Evolutionary conservation across 163 green algal genomes (phyloP).

Genomic region (Chlamydomonas reinhardtii): DNA sequence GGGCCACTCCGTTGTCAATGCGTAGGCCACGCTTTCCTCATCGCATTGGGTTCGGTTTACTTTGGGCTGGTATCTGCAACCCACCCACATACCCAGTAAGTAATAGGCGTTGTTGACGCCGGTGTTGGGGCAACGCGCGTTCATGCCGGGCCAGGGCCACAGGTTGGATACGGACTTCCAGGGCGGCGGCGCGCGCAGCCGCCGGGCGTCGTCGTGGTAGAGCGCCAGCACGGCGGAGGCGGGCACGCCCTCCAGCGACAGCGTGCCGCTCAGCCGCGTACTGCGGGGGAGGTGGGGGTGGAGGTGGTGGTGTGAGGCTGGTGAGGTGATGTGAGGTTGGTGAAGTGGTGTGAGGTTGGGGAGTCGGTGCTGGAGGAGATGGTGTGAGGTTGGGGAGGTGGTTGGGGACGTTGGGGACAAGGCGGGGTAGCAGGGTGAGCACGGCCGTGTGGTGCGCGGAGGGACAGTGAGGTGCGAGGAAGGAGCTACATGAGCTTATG

Average conservation of each 20-base stretch:
- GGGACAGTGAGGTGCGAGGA: no score
- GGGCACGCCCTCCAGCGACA: slow-evolving; percentile 3
- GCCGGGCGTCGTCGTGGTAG: background rate
- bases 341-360: no score
- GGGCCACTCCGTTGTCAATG: no score
- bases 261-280: slow-evolving; percentile 10
- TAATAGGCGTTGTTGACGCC: background rate
- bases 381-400: no score
- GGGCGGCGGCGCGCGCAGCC: slow-evolving; percentile 17
- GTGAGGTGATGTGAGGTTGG: background rate
- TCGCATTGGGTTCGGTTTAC: no score
- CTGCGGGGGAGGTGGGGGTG: background rate
- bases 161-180: slow-evolving; percentile 38
- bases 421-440: no score
- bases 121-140: slow-evolving; percentile 43
- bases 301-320: background rate
- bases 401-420: no score
- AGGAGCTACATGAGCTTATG: no score
- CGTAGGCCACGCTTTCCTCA: no score
- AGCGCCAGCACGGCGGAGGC: background rate
- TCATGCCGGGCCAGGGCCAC: slow-evolving; percentile 50
- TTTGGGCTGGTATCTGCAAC: no score
- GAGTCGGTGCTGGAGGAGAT: no score
- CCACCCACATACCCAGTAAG: background rate
- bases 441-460: no score